Percentiles rank a stretch among this genome's conserved stretches.
Evolutionary conservation across 352 stramenopile species (phyloP).

Genomic region (Globisporangium viniferum): DNA sequence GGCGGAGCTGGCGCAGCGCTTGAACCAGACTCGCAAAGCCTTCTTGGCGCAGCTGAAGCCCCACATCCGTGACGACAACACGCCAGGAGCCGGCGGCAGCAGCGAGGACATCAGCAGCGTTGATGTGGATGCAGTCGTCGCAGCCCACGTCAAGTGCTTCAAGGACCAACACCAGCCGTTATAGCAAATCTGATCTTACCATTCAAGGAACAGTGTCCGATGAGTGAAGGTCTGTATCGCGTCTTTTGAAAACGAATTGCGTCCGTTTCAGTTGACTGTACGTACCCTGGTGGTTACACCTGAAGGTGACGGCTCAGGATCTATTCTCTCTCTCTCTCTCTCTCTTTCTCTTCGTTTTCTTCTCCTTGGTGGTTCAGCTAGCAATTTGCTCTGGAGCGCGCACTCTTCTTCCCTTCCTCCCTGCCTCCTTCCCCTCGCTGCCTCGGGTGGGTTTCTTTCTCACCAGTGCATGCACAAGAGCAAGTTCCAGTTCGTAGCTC

Average conservation of each 20-base stretch:
- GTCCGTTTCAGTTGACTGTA: conserved; percentile 6
- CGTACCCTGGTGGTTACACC: neutral
- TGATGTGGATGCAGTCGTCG: neutral
- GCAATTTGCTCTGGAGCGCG: neutral
- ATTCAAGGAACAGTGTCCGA: too few relatives aligned
- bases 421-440: too few relatives aligned
- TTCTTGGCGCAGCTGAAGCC: conserved; percentile 37
- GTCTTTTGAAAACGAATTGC: neutral
- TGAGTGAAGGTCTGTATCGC: neutral
- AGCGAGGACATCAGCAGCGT: neutral
- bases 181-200: neutral
- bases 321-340: neutral
- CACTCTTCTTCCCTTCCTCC: neutral
- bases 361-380: neutral
- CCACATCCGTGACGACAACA: neutral
- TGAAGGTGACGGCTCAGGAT: neutral
- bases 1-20: conserved; percentile 19
- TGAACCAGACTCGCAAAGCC: conserved; percentile 45
- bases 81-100: neutral
- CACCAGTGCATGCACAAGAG: neutral
- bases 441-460: neutral
- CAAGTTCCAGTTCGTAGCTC: conserved; percentile 1
- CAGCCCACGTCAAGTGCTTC: conserved; percentile 7
- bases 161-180: neutral
- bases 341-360: neutral